Evolutionary conservation across 23 red algal species (phyloP).

Genomic region (Cyanidioschyzon merolae): DNA sequence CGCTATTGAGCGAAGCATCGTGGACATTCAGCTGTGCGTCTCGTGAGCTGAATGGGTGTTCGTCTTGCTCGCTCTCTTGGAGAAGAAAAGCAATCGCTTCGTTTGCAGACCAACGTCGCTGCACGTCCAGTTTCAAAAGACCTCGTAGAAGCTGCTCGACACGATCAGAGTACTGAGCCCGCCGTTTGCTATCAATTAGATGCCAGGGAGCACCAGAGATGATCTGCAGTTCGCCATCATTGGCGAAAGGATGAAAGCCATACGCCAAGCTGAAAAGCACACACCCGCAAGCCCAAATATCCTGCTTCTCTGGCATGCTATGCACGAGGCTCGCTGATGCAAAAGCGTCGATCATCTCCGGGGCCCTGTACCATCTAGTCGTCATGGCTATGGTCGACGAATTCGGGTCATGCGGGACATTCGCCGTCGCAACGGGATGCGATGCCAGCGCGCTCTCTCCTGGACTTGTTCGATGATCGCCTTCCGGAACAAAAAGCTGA

Average conservation of each 20-base stretch:
- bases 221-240: constrained; percentile 41
- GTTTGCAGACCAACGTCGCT: constrained; percentile 19
- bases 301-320: constrained; percentile 37
- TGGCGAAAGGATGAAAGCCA: constrained; percentile 47
- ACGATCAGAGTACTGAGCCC: constrained; percentile 24
- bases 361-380: constrained; percentile 52
- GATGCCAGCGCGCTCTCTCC: not conserved
- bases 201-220: constrained; percentile 22
- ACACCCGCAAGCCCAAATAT: constrained; percentile 89
- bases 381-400: no score
- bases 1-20: no score
- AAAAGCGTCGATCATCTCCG: constrained; percentile 30
- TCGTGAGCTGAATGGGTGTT: no score
- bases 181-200: constrained; percentile 12
- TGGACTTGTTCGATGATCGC: not conserved
- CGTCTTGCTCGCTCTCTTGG: no score
- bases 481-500: not conserved
- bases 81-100: not conserved
- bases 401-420: no score
- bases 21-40: no score
- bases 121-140: constrained; percentile 38
- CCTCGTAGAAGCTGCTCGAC: constrained; percentile 31
- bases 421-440: not conserved
- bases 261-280: constrained; percentile 65
- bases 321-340: constrained; percentile 23